Conservation (phyloP, 2,329 filamentous ascomycete genomes). For the Nectriaceae sp. region DNA sequence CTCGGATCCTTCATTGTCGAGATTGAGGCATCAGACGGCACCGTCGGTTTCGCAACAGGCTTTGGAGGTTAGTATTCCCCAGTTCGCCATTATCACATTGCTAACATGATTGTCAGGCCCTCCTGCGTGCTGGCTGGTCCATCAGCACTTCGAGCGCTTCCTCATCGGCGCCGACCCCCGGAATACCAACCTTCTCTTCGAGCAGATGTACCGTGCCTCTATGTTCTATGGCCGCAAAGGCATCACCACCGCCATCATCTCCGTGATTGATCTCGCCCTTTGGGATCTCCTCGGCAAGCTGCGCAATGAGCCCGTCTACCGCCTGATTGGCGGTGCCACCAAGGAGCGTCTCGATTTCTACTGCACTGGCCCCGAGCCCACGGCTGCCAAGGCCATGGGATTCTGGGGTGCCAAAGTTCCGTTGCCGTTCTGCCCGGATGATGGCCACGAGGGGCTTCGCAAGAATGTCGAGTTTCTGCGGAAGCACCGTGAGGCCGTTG, state of each 20-base stretch:
- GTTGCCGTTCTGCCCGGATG: conserved; percentile 85
- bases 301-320: conserved; percentile 90
- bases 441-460: conserved; percentile 76
- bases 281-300: conserved; percentile 94
- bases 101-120: conserved; percentile 55
- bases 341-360: conserved; percentile 85
- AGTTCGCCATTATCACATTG: neutral
- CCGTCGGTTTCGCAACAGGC: conserved; percentile 90
- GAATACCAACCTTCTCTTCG: conserved; percentile 89
- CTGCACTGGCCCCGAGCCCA: conserved; percentile 87
- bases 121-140: conserved; percentile 90
- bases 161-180: conserved; percentile 84
- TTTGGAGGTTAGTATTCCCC: conserved; percentile 69
- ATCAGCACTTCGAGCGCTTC: conserved; percentile 93
- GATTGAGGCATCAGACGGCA: conserved; percentile 85
- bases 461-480: conserved; percentile 91
- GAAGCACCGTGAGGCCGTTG: conserved; percentile 80
- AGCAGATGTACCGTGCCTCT: conserved; percentile 93
- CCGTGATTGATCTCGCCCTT: conserved; percentile 87
- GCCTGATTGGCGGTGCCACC: conserved; percentile 89
- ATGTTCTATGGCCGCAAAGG: conserved; percentile 98
- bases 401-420: conserved; percentile 92
- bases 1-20: conserved; percentile 90
- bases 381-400: conserved; percentile 78
- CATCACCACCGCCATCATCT: conserved; percentile 86